Evolutionary conservation across 192 early-diverging fungal genomes (phyloP).

Genomic region (Allomyces macrogynus): DNA sequence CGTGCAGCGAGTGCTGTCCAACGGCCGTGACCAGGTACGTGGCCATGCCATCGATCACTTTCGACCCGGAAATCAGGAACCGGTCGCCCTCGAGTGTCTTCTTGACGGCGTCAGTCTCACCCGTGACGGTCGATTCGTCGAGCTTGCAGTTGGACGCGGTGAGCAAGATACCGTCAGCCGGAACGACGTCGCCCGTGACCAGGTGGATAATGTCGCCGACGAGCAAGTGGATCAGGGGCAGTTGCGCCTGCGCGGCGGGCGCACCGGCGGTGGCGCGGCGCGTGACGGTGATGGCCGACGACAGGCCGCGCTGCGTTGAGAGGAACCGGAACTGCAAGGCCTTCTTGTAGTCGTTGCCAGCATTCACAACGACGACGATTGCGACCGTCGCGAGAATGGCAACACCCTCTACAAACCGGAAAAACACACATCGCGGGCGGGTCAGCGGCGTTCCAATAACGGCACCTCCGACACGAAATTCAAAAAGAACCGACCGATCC

Average conservation of each 20-base stretch:
- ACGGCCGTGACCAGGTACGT: constrained; percentile 64
- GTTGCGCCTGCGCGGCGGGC: constrained; percentile 39
- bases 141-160: constrained; percentile 55
- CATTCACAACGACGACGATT: constrained; percentile 73
- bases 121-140: constrained; percentile 82
- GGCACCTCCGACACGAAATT: no score
- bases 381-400: constrained; percentile 70
- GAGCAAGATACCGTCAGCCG: constrained; percentile 78
- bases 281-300: constrained; percentile 35
- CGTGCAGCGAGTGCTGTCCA: constrained; percentile 67
- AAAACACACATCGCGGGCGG: no score
- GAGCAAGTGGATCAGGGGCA: constrained; percentile 59
- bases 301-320: constrained; percentile 70
- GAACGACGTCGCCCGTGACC: constrained; percentile 80
- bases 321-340: constrained; percentile 73
- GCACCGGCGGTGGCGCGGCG: constrained; percentile 31
- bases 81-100: constrained; percentile 48
- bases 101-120: constrained; percentile 68
- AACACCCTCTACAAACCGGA: constrained; percentile 34
- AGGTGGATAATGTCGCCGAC: constrained; percentile 77
- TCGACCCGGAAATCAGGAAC: constrained; percentile 78
- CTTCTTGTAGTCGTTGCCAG: constrained; percentile 80
- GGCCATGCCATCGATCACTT: constrained; percentile 77
- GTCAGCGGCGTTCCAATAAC: no score
- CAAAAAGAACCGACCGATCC: neutral